These are phyloP conservation scores for Stephanodiscus minutulus DNA, from an alignment of 108 stramenopile genomes.

Conservation along the genomic window DNA sequence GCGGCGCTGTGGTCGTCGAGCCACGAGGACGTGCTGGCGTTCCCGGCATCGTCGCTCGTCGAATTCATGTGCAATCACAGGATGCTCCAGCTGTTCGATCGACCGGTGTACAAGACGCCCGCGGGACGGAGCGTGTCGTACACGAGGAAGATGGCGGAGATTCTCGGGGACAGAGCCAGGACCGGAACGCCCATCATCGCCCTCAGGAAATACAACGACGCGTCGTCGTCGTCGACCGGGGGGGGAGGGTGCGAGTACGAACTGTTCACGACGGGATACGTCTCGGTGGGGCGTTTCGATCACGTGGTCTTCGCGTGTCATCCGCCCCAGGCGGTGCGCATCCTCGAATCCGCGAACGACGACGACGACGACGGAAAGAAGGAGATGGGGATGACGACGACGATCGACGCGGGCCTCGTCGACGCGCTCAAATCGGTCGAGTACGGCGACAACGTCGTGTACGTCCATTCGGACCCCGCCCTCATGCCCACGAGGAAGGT, in stretches of 20 bases:
- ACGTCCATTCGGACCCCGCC: slow-evolving; percentile 89
- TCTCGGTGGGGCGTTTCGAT: slow-evolving; percentile 67
- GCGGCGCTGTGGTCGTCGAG: slow-evolving; percentile 92
- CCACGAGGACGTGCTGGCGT: slow-evolving; percentile 80
- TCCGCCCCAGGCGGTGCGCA: slow-evolving; percentile 65
- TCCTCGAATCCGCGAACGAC: slow-evolving; percentile 48
- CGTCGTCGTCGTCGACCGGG: slow-evolving; percentile 5
- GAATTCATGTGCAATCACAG: slow-evolving; percentile 94
- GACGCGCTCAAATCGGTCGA: slow-evolving; percentile 50
- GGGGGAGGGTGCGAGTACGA: slow-evolving; percentile 34
- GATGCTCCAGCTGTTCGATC: slow-evolving; percentile 87
- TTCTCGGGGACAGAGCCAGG: slow-evolving; percentile 67
- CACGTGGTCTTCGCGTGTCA: slow-evolving; percentile 94
- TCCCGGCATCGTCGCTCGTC: slow-evolving; percentile 85
- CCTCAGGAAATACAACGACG: slow-evolving; percentile 43
- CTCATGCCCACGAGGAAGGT: slow-evolving; percentile 85
- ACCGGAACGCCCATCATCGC: slow-evolving; percentile 54
- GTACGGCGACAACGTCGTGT: slow-evolving; percentile 88
- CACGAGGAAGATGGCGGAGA: slow-evolving; percentile 64
- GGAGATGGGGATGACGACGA: slow-evolving; percentile 3
- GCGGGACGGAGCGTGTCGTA: slow-evolving; percentile 75
- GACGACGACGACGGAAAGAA: neutral
- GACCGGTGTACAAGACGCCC: slow-evolving; percentile 91
- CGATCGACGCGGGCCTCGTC: slow-evolving; percentile 41
- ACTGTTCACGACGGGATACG: slow-evolving; percentile 47